A percentile compares a stretch with the other conserved stretches of the same genome.
Evolutionary conservation across 1,139 yeast species (phyloP).

Genomic region (Sugiyamaella pinicola): DNA sequence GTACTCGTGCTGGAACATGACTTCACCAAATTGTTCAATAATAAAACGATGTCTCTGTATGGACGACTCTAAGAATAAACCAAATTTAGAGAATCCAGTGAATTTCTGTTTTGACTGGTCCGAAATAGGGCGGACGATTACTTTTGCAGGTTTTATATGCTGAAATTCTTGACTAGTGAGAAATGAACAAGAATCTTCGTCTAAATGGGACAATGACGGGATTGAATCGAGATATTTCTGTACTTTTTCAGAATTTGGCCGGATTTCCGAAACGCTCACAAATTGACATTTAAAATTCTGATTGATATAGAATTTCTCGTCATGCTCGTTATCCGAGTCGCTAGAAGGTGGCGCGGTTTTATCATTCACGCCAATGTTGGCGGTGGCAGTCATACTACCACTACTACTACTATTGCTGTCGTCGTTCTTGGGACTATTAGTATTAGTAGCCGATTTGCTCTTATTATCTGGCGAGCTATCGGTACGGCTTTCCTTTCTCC

Average conservation of each 20-base stretch:
- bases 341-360: background rate
- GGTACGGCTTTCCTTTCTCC: constrained; percentile 8
- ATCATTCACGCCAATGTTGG: background rate
- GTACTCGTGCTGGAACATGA: constrained; percentile 65
- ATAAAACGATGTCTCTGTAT: constrained; percentile 57
- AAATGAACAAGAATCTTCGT: constrained; percentile 29
- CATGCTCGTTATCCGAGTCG: constrained; percentile 14
- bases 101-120: constrained; percentile 65
- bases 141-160: constrained; percentile 33
- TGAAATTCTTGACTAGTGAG: constrained; percentile 34
- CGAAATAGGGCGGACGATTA: constrained; percentile 49
- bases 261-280: constrained; percentile 7
- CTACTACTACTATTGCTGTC: constrained; percentile 8
- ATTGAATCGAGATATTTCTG: constrained; percentile 22
- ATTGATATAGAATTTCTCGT: constrained; percentile 9
- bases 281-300: constrained; percentile 15
- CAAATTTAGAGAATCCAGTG: constrained; percentile 71
- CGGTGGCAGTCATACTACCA: background rate
- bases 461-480: constrained; percentile 13
- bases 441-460: background rate
- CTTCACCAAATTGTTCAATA: constrained; percentile 72
- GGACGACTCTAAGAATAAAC: constrained; percentile 55
- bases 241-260: constrained; percentile 12
- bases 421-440: constrained; percentile 7
- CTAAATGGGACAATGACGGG: constrained; percentile 24